A percentile compares a stretch with the other conserved stretches of the same genome.
phyloP scores from a whole-genome alignment of 2,329 filamentous ascomycete species.

The Aureobasidium namibiae region DNA sequence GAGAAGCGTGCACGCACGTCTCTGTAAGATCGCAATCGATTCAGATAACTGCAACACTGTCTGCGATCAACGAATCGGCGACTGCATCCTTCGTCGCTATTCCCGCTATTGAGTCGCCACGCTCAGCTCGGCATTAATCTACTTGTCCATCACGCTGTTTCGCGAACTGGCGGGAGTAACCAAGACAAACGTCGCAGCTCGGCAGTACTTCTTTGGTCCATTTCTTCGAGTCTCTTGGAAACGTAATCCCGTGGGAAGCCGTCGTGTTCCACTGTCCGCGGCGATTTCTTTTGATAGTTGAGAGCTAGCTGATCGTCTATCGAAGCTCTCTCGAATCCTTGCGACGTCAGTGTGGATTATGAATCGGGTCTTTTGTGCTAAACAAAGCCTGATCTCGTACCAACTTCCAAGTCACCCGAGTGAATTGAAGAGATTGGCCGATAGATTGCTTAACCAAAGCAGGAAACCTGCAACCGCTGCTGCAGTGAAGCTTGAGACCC shows the following conservation, averaged over 20 bases:
- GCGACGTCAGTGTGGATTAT: conserved; percentile 8
- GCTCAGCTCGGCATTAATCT: neutral
- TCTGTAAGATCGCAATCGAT: neutral
- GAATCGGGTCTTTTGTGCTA: neutral
- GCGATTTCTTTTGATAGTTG: neutral
- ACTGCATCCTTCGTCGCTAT: neutral
- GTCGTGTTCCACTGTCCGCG: neutral
- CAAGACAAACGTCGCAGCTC: neutral
- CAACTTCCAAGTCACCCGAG: neutral
- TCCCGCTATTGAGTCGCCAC: neutral
- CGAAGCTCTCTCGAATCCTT: neutral
- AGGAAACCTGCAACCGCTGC: neutral
- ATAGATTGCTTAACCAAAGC: neutral
- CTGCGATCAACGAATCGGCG: neutral
- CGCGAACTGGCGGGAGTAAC: neutral
- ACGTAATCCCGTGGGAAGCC: neutral
- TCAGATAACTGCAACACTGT: neutral
- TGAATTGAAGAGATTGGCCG: neutral
- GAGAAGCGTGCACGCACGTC: neutral
- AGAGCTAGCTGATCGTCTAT: conserved; percentile 3
- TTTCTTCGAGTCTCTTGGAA: neutral
- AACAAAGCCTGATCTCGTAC: neutral
- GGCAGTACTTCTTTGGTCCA: neutral
- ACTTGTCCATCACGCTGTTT: neutral
- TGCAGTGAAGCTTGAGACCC: neutral